Percentiles rank a stretch among this genome's conserved stretches.
Evolutionary conservation across 305 asterid species (phyloP).

Genomic region (Solanum aculeatissimum): DNA sequence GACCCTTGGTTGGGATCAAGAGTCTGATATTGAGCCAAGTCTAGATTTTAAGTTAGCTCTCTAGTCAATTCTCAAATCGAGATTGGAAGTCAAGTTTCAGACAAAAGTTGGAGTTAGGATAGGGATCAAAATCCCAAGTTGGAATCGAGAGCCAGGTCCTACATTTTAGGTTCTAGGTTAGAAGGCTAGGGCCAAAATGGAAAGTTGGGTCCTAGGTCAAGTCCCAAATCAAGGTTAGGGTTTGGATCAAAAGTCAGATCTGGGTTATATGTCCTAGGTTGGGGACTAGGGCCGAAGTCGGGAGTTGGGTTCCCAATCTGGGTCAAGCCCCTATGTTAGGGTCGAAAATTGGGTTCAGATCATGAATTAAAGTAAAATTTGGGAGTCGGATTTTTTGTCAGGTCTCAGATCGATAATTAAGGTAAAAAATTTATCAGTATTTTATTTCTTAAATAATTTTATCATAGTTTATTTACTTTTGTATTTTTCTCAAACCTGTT

Average conservation of each 20-base stretch:
- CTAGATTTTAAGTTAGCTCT: fast-evolving
- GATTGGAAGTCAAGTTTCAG: fast-evolving
- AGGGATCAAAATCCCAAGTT: not conserved
- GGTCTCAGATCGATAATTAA: not conserved
- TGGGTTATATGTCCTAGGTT: not conserved
- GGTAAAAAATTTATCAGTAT: not conserved
- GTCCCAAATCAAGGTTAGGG: not conserved
- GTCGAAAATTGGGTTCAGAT: not conserved
- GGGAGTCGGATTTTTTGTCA: not conserved
- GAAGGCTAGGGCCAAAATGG: not conserved
- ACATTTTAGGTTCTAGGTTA: not conserved
- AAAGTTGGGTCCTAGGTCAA: not conserved
- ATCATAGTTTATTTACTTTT: not conserved
- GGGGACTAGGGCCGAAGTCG: fast-evolving
- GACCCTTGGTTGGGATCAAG: not conserved
- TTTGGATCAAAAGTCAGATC: fast-evolving
- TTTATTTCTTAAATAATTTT: not conserved
- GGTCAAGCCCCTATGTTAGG: not conserved
- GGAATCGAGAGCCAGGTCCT: not conserved
- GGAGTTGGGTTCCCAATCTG: not conserved
- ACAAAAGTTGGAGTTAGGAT: fast-evolving
- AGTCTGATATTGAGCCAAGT: fast-evolving
- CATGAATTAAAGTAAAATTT: not conserved
- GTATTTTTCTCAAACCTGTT: not conserved
- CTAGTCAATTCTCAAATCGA: not conserved